Conservation (phyloP, 2,329 filamentous ascomycete species). For the Fusarium veterinarium region DNA sequence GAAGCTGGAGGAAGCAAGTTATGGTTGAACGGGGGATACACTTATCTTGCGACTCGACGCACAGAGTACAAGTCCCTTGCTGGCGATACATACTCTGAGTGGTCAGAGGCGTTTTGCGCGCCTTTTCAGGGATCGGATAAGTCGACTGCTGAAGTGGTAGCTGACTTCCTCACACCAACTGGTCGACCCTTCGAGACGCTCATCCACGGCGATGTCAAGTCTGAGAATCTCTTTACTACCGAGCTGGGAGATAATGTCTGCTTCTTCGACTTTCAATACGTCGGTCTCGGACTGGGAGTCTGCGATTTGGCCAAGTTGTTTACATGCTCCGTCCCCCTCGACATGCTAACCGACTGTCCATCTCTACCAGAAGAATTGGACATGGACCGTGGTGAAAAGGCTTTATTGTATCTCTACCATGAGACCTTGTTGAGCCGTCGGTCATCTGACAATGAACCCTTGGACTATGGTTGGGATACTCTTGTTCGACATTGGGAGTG, state of each 20-base stretch:
- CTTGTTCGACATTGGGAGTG: constrained; percentile 73
- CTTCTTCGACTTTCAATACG: constrained; percentile 78
- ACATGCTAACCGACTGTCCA: constrained; percentile 57
- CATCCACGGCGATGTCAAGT: constrained; percentile 77
- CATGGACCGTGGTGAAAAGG: constrained; percentile 63
- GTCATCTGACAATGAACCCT: not conserved
- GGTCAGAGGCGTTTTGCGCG: constrained; percentile 62
- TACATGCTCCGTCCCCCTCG: constrained; percentile 71
- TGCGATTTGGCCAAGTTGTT: constrained; percentile 76
- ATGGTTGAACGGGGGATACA: constrained; percentile 77
- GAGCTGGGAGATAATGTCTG: constrained; percentile 61
- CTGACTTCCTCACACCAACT: constrained; percentile 60
- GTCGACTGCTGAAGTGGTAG: constrained; percentile 65
- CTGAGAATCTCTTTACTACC: constrained; percentile 73
- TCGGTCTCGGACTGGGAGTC: constrained; percentile 71
- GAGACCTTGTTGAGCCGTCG: constrained; percentile 46
- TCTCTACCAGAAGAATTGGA: constrained; percentile 52
- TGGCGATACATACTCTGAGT: constrained; percentile 62
- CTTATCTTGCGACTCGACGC: constrained; percentile 72
- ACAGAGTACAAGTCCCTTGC: constrained; percentile 65
- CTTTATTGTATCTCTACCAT: constrained; percentile 64
- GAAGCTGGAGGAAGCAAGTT: constrained; percentile 46
- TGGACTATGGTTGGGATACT: constrained; percentile 63
- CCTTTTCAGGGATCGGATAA: constrained; percentile 34
- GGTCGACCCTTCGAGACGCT: constrained; percentile 63